Evolutionary conservation across 2,329 filamentous ascomycete species (phyloP), one percentile per base, ranked within the genome.

Genomic region (Cladophialophora immunda): DNA sequence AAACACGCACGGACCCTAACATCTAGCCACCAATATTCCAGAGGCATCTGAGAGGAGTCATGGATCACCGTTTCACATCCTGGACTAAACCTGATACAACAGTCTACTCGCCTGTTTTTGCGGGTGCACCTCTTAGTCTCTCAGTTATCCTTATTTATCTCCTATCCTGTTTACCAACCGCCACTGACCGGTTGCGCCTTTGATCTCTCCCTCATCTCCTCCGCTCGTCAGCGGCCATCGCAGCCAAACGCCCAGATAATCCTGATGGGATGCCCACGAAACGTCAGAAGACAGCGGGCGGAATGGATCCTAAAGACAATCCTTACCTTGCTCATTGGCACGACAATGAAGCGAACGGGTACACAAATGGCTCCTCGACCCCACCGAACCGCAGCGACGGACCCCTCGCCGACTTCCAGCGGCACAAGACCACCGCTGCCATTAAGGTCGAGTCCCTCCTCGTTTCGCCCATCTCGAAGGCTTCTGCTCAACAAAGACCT

Each of bases 391-490:
- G 66, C 67, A 76, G 71, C 63, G 77, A 80, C 60, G 84, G 86
- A 30, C 81, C 85, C 56, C 83, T 97, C 64, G 83, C 85, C 50
- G 83, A 85, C 66, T 89, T 97, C 80, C 88, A 86, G 78, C 89
- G 92, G 71, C 93, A 97, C 78, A 81, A 88, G 65, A 96, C 93
- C 1, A 98, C 93, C 1, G 89, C 93, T 4, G 83, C 85, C 68
- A 96, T 97, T 74, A 90, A 96, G 79, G 94, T 99, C 71, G 95
- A 99, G 81, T 98, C 95, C 0, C 86, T 99, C 7, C 85, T 99
- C n/a, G 94, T 99, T 4, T 97, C 95, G 2, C 94, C 95, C 25
- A 98, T 99, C 73, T 98, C 94, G 66, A 98, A 97, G 79, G 95
- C 95, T 27, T 98, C 95, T 0, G 95, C 96, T 9, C 93, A 97